Conservation (phyloP, 2,329 filamentous ascomycete genomes). For the Volutella citrinella region DNA sequence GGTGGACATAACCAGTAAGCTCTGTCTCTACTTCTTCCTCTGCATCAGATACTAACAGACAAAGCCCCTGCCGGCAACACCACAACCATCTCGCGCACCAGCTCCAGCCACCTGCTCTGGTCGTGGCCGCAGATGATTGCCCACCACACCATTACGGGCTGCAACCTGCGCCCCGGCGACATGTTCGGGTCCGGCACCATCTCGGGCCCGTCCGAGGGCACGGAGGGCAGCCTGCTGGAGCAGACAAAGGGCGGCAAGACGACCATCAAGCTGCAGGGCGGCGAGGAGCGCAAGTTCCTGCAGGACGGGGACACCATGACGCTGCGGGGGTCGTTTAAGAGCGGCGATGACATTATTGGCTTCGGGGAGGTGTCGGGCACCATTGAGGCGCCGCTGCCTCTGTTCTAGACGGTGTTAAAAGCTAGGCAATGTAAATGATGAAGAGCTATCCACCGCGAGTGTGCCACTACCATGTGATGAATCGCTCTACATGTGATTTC, state of each 20-base stretch:
- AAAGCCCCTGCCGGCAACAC: slow-evolving; percentile 30
- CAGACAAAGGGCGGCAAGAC: slow-evolving; percentile 68
- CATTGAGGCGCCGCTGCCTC: slow-evolving; percentile 40
- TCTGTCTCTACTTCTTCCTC: rapidly evolving
- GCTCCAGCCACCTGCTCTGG: slow-evolving; percentile 58
- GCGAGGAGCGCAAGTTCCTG: slow-evolving; percentile 67
- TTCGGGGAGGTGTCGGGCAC: slow-evolving; percentile 71
- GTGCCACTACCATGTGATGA: too few species aligned
- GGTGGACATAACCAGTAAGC: slow-evolving; percentile 38
- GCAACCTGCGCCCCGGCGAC: slow-evolving; percentile 71
- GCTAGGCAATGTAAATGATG: too few species aligned
- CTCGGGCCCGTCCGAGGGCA: slow-evolving; percentile 58
- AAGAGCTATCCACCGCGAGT: too few species aligned
- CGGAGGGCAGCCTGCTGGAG: slow-evolving; percentile 69
- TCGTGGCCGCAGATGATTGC: slow-evolving; percentile 83
- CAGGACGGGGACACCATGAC: slow-evolving; percentile 71
- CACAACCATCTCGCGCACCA: slow-evolving; percentile 32
- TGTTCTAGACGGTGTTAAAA: too few species aligned
- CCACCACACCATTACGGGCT: slow-evolving; percentile 76
- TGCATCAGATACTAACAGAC: slow-evolving; percentile 7
- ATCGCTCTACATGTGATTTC: too few species aligned
- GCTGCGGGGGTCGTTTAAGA: slow-evolving; percentile 64
- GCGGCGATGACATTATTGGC: slow-evolving; percentile 66
- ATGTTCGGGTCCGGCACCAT: slow-evolving; percentile 78
- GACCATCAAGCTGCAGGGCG: slow-evolving; percentile 57